Base-by-base conservation (phyloP, 164 flowering plant genomes). In the Nymphaea colorata region DNA sequence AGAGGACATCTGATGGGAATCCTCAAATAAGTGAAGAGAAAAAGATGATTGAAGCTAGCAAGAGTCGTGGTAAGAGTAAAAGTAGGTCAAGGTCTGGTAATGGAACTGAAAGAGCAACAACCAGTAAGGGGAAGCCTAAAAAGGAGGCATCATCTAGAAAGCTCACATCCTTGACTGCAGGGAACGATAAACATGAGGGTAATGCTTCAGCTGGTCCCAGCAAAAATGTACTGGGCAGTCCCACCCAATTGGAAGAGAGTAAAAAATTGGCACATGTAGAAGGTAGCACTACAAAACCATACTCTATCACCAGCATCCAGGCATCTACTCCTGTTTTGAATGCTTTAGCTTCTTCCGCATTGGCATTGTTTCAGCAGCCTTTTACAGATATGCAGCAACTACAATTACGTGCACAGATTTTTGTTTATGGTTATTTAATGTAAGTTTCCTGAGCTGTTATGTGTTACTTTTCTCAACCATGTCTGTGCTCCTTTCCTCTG, bases 351-450 rank as follows among this genome's bases (percentile, higher is more conserved):
- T 17, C 42, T 61, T 4, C 64, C 42, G 17, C 64, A 61, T 61
- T 41, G 42, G 64, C 64, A 61, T 61, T 61, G 64, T 61, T 61
- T 61, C 64, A 61, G 64, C 64, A 61, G 55, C 41, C 70, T n/a
- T 67, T 93, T 66, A 84, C 93, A 14, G 98, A 89, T 78, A 64
- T 78, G 63, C 99, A 95, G 70, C 99, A 95, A 89, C 88, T 92
- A 75, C 96, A 95, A 78, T 76, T 95, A 75, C 97, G 99, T 72
- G 98, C 99, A 25, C 99, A 95, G 82, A 95, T 95, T 11, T 86
- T 90, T 85, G 99, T 95, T 62, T 95, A 95, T 83, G 99, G 99
- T 73, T 89, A 98, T 73, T 73, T 95, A 51, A 92, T 95, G 99
- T 95, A 75, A 84, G 99, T 82, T 72, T 18, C 4, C 17, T 55